Evolutionary conservation across 192 early-diverging fungal species (phyloP).

Genomic region (Backusella westeae): DNA sequence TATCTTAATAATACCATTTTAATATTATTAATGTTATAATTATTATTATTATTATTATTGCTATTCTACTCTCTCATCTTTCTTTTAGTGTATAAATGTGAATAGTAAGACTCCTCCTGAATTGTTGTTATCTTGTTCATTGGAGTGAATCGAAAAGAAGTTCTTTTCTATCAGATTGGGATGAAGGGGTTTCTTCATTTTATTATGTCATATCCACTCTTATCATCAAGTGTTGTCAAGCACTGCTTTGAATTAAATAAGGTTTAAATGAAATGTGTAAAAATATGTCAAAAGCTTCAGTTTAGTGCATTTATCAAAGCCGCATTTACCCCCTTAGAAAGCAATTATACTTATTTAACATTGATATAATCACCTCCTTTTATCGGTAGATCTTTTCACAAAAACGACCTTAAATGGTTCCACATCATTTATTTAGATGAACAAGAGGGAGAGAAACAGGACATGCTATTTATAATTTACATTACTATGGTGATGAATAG

Average conservation of each 20-base stretch:
- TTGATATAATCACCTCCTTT: background rate
- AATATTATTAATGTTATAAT: background rate
- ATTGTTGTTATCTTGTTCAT: background rate
- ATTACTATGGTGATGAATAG: no score
- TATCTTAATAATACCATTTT: background rate
- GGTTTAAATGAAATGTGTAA: background rate
- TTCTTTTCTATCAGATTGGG: background rate
- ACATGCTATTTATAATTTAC: background rate
- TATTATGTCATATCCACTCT: no score
- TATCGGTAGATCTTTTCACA: background rate
- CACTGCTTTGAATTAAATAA: background rate
- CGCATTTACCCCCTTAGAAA: background rate
- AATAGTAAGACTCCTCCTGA: no score
- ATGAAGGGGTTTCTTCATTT: no score
- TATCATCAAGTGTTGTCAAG: no score
- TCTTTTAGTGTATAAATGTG: background rate
- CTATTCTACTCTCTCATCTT: background rate
- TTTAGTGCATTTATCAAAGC: background rate
- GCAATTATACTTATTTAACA: background rate
- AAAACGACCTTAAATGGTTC: background rate
- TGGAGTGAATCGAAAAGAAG: background rate
- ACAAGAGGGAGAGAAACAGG: no score
- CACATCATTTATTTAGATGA: background rate
- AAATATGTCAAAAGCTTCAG: background rate
- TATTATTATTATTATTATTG: background rate